These are phyloP conservation scores for Tuber melanosporum DNA, from an alignment of 495 filamentous ascomycete genomes.

Conservation along the genomic window DNA sequence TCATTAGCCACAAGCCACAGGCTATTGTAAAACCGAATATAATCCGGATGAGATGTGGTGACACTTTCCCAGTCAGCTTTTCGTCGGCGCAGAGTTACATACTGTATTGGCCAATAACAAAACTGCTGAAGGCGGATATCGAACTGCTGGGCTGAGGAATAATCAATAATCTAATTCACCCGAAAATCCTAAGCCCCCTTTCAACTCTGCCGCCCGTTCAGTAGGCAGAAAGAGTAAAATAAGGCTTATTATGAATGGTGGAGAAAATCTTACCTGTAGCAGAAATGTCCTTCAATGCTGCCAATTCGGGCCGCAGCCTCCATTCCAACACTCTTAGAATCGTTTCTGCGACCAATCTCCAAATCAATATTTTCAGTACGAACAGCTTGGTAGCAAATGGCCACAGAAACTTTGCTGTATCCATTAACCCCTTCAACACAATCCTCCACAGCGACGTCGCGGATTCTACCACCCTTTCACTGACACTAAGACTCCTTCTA, in stretches of 20 bases:
- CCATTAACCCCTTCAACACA: slow-evolving; percentile 60
- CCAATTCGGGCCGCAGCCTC: slow-evolving; percentile 69
- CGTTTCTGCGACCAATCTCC: slow-evolving; percentile 73
- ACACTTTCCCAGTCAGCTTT: slow-evolving; percentile 94
- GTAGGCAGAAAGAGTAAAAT: not conserved
- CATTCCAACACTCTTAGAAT: slow-evolving; percentile 79
- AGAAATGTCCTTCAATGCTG: slow-evolving; percentile 89
- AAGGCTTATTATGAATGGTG: not conserved
- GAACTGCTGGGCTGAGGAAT: slow-evolving; percentile 71
- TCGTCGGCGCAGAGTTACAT: slow-evolving; percentile 76
- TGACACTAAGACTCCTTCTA: slow-evolving; percentile 82
- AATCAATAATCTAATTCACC: slow-evolving; percentile 3
- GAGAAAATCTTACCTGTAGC: slow-evolving; percentile 53
- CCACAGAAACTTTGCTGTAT: slow-evolving; percentile 68
- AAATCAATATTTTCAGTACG: slow-evolving; percentile 68
- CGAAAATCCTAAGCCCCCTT: not conserved
- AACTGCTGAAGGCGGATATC: slow-evolving; percentile 98
- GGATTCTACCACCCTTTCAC: slow-evolving; percentile 89
- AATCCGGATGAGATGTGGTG: slow-evolving; percentile 91
- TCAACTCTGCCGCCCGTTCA: not conserved
- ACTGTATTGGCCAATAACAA: slow-evolving; percentile 98
- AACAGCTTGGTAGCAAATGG: slow-evolving; percentile 69
- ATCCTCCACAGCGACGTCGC: slow-evolving; percentile 75
- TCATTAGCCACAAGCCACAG: slow-evolving; percentile 98
- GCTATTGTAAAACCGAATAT: slow-evolving; percentile 98